Percentiles rank a stretch among this genome's conserved stretches.
These are phyloP conservation scores for Blastobotrys apis DNA, from an alignment of 1,139 yeast genomes.

Conservation along the genomic window DNA sequence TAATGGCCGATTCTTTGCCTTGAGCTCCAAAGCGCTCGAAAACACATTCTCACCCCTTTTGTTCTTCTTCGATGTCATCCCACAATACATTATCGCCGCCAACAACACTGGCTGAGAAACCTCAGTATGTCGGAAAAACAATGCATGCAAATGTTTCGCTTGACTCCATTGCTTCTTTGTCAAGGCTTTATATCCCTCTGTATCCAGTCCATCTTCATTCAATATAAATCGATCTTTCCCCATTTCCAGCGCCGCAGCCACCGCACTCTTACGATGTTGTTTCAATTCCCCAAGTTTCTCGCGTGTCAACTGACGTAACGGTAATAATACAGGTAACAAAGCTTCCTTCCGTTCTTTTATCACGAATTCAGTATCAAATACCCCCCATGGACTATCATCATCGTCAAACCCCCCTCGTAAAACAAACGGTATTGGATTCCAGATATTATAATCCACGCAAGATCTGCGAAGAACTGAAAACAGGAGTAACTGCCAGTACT, in stretches of 20 bases:
- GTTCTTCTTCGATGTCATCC: conserved; percentile 6
- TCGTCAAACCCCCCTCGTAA: conserved; percentile 10
- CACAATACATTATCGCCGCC: conserved; percentile 15
- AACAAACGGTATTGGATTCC: conserved; percentile 9
- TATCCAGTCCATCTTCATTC: neutral
- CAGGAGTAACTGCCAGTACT: conserved; percentile 5
- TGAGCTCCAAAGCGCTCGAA: conserved; percentile 10
- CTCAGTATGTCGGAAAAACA: conserved; percentile 10
- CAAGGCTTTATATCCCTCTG: neutral
- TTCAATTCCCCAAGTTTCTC: neutral
- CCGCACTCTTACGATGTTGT: neutral
- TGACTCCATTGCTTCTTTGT: conserved; percentile 8
- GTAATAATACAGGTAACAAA: neutral
- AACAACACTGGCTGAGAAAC: conserved; percentile 17
- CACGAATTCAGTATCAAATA: neutral
- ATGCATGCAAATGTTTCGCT: conserved; percentile 5
- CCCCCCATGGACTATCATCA: neutral
- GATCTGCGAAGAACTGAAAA: conserved; percentile 3
- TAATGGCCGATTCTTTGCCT: conserved; percentile 9
- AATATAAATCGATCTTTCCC: conserved; percentile 1
- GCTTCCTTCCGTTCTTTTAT: neutral
- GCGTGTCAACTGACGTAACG: neutral
- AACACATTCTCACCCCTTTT: conserved; percentile 4
- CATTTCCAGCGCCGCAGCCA: neutral
- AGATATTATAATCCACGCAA: conserved; percentile 7